Evolutionary conservation across 2,329 filamentous ascomycete genomes (phyloP).

Genomic region (Claviceps cyperi): DNA sequence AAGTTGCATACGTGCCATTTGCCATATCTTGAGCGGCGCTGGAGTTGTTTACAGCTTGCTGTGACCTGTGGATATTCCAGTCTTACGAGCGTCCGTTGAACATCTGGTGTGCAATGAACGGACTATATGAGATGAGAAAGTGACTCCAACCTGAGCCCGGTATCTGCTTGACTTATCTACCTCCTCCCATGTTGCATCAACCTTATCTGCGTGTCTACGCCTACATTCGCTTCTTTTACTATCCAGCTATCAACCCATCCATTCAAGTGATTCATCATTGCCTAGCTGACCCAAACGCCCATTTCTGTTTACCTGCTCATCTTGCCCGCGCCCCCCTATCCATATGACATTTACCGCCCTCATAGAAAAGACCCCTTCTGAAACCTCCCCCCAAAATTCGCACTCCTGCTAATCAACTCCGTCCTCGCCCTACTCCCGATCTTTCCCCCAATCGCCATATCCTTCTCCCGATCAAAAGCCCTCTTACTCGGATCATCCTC

Average conservation of each 20-base stretch:
- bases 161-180: too few species aligned
- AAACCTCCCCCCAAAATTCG: conserved; percentile 72
- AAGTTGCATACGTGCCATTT: not conserved
- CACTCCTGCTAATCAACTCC: conserved; percentile 65
- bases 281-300: too few species aligned
- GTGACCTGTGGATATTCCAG: not conserved
- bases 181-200: too few species aligned
- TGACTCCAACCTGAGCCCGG: too few species aligned
- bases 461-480: conserved; percentile 83
- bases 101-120: too few species aligned
- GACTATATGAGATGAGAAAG: too few species aligned
- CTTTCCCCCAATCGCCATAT: conserved; percentile 65
- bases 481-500: conserved; percentile 86
- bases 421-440: conserved; percentile 60
- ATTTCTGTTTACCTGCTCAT: too few species aligned
- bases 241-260: too few species aligned
- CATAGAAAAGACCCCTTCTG: conserved; percentile 55
- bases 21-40: not conserved
- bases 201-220: too few species aligned
- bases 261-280: too few species aligned
- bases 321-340: too few species aligned
- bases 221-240: too few species aligned
- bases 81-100: not conserved
- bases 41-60: not conserved
- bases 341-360: not conserved